Evolutionary conservation across 1,284 basidiomycete species (phyloP), one percentile per base, ranked within the genome.

Genomic region (Ganoderma lingzhi): DNA sequence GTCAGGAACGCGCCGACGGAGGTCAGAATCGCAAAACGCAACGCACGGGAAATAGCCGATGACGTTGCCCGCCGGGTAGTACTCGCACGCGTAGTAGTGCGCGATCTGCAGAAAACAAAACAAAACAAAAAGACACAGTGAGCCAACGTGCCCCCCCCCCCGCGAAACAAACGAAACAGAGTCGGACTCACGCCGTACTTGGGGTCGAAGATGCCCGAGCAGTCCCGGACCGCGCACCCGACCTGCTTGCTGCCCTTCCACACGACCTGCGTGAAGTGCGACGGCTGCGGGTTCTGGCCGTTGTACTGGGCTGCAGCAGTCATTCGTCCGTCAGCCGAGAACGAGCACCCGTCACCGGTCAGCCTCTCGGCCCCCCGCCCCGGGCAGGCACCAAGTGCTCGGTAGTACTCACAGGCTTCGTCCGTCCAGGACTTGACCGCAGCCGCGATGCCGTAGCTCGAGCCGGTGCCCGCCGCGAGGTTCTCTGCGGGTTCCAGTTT

Each of bases 241-340:
- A 92, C 80, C 71, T 90, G 80, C 0, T 84, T 86, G 14, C 86
- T 86, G 9, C 78, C 82, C 79, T 93, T 92, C 91, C 91, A 93
- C 3, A 93, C 90, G 60, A 80, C 78, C 78, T 93, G 91, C 8
- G 91, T 93, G 76, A 89, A 93, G 77, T 93, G 91, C 62, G 89
- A 91, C 19, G 85, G 75, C 60, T 79, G 66, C 4, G 90, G 90
- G 78, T 87, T 87, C 75, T 73, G 82, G 35, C 89, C 78, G 74
- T 90, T 75, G 77, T 91, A 93, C 62, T 88, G 75, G 2, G 83
- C 88, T 89, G 15, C 1, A 19, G 15, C 1, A 19, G 17, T 48
- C 0, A 3, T 17, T 2, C 15, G 12, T n/a, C 5, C 35, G 45
- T 48, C 19, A 48, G 45, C 45, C 35, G 35, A 35, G 35, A 3